Conservation (phyloP, 78 protist species). For the Dictyostelium capitatum region DNA sequence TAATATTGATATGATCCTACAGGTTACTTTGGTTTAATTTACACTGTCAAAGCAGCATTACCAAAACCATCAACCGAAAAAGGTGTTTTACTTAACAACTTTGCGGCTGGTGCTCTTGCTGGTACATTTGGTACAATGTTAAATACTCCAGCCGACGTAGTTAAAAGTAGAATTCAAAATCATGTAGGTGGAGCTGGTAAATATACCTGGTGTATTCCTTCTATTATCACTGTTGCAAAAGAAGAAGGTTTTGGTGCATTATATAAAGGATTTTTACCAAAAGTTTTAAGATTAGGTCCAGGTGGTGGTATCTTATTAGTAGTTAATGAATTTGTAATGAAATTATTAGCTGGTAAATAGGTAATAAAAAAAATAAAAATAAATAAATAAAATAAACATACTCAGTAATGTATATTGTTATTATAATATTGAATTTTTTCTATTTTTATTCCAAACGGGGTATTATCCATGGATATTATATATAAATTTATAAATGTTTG, state of each 20-base stretch:
- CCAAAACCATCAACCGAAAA: constrained; percentile 66
- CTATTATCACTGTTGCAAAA: constrained; percentile 56
- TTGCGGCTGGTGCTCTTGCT: constrained; percentile 90
- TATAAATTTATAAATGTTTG: too few relatives aligned
- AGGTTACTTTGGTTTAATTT: constrained; percentile 90
- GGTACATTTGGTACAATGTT: constrained; percentile 88
- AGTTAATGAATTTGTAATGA: constrained; percentile 67
- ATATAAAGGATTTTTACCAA: constrained; percentile 93
- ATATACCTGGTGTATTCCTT: constrained; percentile 83
- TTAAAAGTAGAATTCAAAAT: constrained; percentile 88
- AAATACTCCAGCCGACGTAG: constrained; percentile 94
- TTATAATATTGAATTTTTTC: too few relatives aligned
- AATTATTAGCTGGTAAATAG: constrained; percentile 44
- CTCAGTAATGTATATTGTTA: too few relatives aligned
- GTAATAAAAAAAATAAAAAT: neutral
- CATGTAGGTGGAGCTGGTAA: constrained; percentile 45
- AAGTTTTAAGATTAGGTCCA: constrained; percentile 90
- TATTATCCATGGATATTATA: too few relatives aligned
- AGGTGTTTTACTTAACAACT: constrained; percentile 43
- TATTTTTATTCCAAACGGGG: too few relatives aligned
- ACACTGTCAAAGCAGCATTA: constrained; percentile 47
- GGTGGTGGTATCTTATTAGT: constrained; percentile 93
- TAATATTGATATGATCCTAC: too few relatives aligned
- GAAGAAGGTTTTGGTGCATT: constrained; percentile 88
- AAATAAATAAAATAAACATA: too few relatives aligned